Evolutionary conservation across 2,329 filamentous ascomycete species (phyloP).

Genomic region (Aspergillus viridinutans): DNA sequence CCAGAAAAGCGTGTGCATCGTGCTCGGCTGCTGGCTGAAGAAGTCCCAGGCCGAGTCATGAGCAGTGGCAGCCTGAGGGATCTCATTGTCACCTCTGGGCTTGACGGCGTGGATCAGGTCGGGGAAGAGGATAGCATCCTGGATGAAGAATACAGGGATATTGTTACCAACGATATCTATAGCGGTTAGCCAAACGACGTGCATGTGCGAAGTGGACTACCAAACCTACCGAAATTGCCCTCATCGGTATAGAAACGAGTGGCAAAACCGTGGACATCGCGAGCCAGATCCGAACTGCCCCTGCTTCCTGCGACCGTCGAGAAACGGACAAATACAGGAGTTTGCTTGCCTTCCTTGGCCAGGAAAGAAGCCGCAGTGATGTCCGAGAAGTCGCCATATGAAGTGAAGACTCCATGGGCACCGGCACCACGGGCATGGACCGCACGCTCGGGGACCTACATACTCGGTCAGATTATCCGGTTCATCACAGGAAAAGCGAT

Average conservation of each 20-base stretch:
- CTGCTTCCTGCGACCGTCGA: slow-evolving; percentile 68
- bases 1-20: slow-evolving; percentile 47
- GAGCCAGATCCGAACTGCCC: slow-evolving; percentile 65
- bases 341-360: slow-evolving; percentile 53
- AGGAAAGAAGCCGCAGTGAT: slow-evolving; percentile 66
- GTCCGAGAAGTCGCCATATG: slow-evolving; percentile 63
- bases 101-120: slow-evolving; percentile 43
- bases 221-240: slow-evolving; percentile 54
- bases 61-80: slow-evolving; percentile 48
- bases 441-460: slow-evolving; percentile 57
- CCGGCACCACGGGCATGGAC: slow-evolving; percentile 67
- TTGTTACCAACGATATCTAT: slow-evolving; percentile 37
- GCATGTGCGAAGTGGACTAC: background rate
- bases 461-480: slow-evolving; percentile 2
- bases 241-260: slow-evolving; percentile 67
- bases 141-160: slow-evolving; percentile 42
- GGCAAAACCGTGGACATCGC: slow-evolving; percentile 71
- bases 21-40: slow-evolving; percentile 38
- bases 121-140: slow-evolving; percentile 41
- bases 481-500: background rate
- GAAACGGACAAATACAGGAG: slow-evolving; percentile 65
- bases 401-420: slow-evolving; percentile 66
- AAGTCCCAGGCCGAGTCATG: slow-evolving; percentile 52
- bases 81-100: slow-evolving; percentile 37
- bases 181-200: slow-evolving; percentile 4